Evolutionary conservation across 2,329 filamentous ascomycete species (phyloP).

Genomic region (Blastomyces silverae): DNA sequence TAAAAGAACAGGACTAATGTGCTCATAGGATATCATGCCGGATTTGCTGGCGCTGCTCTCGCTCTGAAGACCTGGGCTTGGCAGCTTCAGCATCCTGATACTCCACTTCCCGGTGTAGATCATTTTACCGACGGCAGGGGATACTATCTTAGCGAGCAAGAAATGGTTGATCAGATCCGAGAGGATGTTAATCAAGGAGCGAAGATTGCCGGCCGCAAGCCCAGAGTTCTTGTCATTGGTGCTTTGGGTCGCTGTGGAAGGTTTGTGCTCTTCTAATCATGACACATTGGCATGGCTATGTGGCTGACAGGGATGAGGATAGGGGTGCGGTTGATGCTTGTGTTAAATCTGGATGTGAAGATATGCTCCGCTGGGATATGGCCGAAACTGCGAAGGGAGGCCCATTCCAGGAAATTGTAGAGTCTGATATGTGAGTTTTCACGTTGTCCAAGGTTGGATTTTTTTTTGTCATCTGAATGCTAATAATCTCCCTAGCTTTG

Average conservation of each 20-base stretch:
- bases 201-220: conserved; percentile 60
- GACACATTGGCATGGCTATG: background rate
- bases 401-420: conserved; percentile 70
- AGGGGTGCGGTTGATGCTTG: conserved; percentile 76
- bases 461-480: background rate
- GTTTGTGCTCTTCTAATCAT: conserved; percentile 8
- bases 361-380: conserved; percentile 71
- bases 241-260: conserved; percentile 43
- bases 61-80: conserved; percentile 75
- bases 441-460: background rate
- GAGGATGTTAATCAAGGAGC: conserved; percentile 60
- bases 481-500: conserved; percentile 53
- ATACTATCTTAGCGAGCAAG: conserved; percentile 58
- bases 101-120: conserved; percentile 56
- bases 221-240: conserved; percentile 76
- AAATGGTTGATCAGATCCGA: conserved; percentile 68
- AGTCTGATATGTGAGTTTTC: conserved; percentile 46
- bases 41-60: conserved; percentile 63
- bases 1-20: background rate
- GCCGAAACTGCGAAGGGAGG: conserved; percentile 69
- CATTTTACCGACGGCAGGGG: conserved; percentile 45
- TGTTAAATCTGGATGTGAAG: conserved; percentile 59
- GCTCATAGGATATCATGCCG: conserved; percentile 58
- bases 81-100: conserved; percentile 65
- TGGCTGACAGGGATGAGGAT: conserved; percentile 39